phyloP scores from a whole-genome alignment of 768 basidiomycete genomes.

The Leccinum uliginosum region DNA sequence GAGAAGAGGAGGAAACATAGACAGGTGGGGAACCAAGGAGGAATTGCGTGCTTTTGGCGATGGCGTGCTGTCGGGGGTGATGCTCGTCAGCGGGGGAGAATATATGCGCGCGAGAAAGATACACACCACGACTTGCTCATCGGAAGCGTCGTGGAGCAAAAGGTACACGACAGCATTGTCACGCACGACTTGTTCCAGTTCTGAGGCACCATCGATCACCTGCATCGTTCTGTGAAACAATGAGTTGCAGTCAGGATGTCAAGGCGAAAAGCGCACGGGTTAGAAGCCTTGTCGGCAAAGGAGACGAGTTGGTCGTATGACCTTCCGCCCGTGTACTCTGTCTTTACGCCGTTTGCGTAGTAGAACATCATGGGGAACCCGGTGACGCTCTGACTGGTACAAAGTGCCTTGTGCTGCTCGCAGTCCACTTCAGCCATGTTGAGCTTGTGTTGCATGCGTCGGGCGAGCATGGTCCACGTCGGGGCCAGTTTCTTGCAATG shows the following conservation, averaged over 20 bases:
- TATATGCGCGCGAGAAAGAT: not conserved
- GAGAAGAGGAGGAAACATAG: slow-evolving; percentile 35
- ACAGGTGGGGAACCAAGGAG: slow-evolving; percentile 48
- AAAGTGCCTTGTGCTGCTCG: slow-evolving; percentile 66
- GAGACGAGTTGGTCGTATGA: slow-evolving; percentile 64
- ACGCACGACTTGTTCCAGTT: slow-evolving; percentile 8
- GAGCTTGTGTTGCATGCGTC: slow-evolving; percentile 62
- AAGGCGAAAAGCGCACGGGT: slow-evolving; percentile 48
- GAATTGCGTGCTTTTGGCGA: slow-evolving; percentile 53
- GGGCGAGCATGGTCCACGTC: slow-evolving; percentile 72
- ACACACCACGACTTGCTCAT: slow-evolving; percentile 33
- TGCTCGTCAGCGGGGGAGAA: not conserved
- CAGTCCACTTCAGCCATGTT: slow-evolving; percentile 88
- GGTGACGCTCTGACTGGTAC: slow-evolving; percentile 57
- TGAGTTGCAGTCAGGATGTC: not conserved
- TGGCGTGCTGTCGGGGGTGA: slow-evolving; percentile 36
- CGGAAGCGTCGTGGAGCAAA: slow-evolving; percentile 42
- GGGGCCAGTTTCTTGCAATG: slow-evolving; percentile 95
- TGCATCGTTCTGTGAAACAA: slow-evolving; percentile 17
- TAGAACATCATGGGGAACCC: slow-evolving; percentile 85
- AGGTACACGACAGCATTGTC: slow-evolving; percentile 36
- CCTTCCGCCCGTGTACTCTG: slow-evolving; percentile 74
- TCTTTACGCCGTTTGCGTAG: slow-evolving; percentile 54
- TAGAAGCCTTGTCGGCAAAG: slow-evolving; percentile 73
- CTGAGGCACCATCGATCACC: slow-evolving; percentile 5